Base-by-base conservation (phyloP, 768 basidiomycete genomes). In the Mycena chlorophos region DNA sequence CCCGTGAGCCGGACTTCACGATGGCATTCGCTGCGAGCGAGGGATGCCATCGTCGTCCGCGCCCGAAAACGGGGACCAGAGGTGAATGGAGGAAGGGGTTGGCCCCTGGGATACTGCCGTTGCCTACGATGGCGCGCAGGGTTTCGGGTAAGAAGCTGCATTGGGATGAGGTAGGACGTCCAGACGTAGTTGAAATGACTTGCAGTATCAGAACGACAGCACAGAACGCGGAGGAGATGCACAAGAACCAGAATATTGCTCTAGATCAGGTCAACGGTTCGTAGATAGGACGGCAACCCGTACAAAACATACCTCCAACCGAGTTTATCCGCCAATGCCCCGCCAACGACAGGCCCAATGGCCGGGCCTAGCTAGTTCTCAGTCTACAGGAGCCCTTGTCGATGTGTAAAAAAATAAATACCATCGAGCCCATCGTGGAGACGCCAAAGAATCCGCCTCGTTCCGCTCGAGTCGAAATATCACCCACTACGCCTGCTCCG, bases 401-500 rank as follows among this genome's bases (percentile, higher is more conserved):
- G 26, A 28, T 20, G 49, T 52, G 25, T 26, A 23, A 53, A 31
- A 42, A 5, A 2, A 73, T 55, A 13, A 51, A 16, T 57, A 84
- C 86, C 77, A 84, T 78, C 16, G 87, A 83, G 0, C 87, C 87
- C 2, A 87, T 52, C 26, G 67, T 75, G 67, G 82, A 88, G 8
- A 89, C 39, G 2, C 90, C 91, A 53, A 84, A 78, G 68, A 86
- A 91, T 13, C 84, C 80, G 17, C 89, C 92, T 25, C 91, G 75
- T 69, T 94, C 90, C 34, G 81, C 78, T 0, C 81, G 84, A 2
- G 79, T 80, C 5, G 89, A 82, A 29, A 95, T 86, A 66, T 95
- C 92, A 2, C 83, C 83, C 49, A 95, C 80, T 10, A 89, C 82
- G 2, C 92, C 92, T 28, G 86, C 82, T 42, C 84, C 86, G 84